Evolutionary conservation across 2,329 filamentous ascomycete genomes (phyloP), one percentile per base, ranked within the genome.

Genomic region (Blastomyces gilchristii): DNA sequence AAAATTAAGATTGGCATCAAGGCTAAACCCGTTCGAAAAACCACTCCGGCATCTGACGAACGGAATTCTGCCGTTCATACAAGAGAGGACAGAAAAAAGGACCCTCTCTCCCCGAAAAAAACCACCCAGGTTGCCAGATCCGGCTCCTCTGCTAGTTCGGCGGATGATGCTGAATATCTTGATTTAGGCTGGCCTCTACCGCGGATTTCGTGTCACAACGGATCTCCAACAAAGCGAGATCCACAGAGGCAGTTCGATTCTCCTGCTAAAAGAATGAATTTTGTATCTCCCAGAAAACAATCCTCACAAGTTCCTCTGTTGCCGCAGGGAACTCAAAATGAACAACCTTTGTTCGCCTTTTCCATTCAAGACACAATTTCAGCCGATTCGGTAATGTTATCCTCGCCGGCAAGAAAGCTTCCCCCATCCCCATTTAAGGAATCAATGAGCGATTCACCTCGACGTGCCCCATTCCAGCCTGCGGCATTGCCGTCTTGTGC

Each of bases 101-200:
- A 78, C 63, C 77, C 77, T 22, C 68, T 81, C 37, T 80, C 78
- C 14, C 79, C 79, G 1, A 81, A 80, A 71, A 81, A 80, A 66
- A 72, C 75, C 39, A 79, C 74, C 8, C 78, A 80, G 65, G 69
- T 80, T 47, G 73, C 77, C 22, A 80, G 77, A 64, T 71, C 72
- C 1, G 67, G 72, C 16, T 71, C 73, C 2, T 74, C 76, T 54
- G 71, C 69, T 3, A 73, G 71, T 64, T 75, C 76, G 2, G 64
- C 62, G 9, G 67, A 64, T 67, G 63, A 61, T 3, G 65, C 66
- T 16, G 73, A 76, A 31, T 78, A 80, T 9, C 78, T 79, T 65
- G 78, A 80, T 64, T 69, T 79, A 43, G 72, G 70, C 31, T 69
- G 69, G 0, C 70, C 68, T 6, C 79, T 77, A 63, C 72, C 73